Base-by-base conservation (phyloP, 768 basidiomycete genomes). In the Tricholoma sp. region DNA sequence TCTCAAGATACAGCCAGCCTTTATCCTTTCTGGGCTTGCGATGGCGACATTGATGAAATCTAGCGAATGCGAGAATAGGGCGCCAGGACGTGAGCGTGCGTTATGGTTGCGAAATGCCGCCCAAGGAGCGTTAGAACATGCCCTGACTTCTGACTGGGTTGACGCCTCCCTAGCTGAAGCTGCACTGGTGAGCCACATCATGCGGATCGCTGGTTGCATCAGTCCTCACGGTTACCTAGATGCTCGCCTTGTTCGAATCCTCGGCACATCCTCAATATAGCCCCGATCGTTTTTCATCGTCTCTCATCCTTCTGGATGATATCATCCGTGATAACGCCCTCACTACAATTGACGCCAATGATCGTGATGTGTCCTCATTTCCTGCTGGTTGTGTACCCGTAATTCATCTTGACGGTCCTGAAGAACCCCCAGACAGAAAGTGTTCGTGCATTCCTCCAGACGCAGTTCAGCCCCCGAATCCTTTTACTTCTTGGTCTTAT, bases 171-270 rank as follows among this genome's bases (percentile, higher is more conserved):
- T 90, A 7, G 90, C 86, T 0, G 86, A 89, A 63, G 88, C 89
- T 8, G 89, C 88, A 6, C 70, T 87, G 59, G 88, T 88, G 50
- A 59, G 59, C 29, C 24, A 31, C 34, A 33, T 48, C n/a, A 24
- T 47, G 37, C 18, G 32, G 29, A 17, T 36, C 48, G 18, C 12
- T 52, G 31, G 42, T 20, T 36, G 37, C 33, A 12, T 41, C 56
- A 48, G 28, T 28, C 34, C 50, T 44, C 42, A 31, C 42, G 45
- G 41, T 33, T 12, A 31, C 17, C 44, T 58, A 89, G 89, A 82
- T 92, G 50, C 76, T 91, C 8, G 86, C 89, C 5, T 72, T 92
- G 2, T 92, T 89, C 62, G 90, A 92, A 66, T 80, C 82, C 0
- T 91, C 86, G 1, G 80, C 85, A 4, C 86, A 91, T 57, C 88